Evolutionary conservation across 2,329 filamentous ascomycete genomes (phyloP), one percentile per base, ranked within the genome.

Genomic region (Trichoderma koningiopsis): DNA sequence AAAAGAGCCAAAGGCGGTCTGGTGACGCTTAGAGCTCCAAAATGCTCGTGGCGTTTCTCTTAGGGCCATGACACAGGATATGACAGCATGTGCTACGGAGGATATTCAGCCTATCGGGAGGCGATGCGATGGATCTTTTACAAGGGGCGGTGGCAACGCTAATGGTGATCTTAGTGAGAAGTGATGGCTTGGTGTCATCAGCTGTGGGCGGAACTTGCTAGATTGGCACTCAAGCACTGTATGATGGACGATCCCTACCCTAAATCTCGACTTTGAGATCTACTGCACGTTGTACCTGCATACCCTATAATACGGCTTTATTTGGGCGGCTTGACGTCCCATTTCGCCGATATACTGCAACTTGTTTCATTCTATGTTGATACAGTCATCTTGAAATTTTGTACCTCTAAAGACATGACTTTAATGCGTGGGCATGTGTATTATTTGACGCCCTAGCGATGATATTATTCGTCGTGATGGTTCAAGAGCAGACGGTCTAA

Each of bases 91-190:
- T 29, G 31, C 8, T 11, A 40, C 49, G 61, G 61, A 63, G 47
- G 31, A 40, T 55, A 56, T 35, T 6, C 37, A 16, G 37, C 63
- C 53, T 67, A 67, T 59, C 55, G 63, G 63, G 37, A 67, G 27
- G 31, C 29, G 43, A 35, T 67, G 60, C 31, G 63, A 47, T 22
- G 22, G 57, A 8, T 16, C n/a, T 29, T 24, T 24, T 29, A 31
- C 61, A 64, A 56, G 61, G 61, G 61, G 24, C 14, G 52, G 52
- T 64, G 62, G 62, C 62, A 29, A 31, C 63, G 63, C 63, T 66
- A 66, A 47, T 58, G 19, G 24, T 59, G 37, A 67, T 67, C 63
- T 57, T 29, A 27, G 37, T 67, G 63, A 59, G 55, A 59, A 59
- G 63, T 67, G 63, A 59, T 56, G 40, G 49, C 33, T 55, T 33